A percentile compares a stretch with the other conserved stretches of the same genome.
Evolutionary conservation across 805 yeast genomes (phyloP).

Genomic region (Kazachstania viticola): DNA sequence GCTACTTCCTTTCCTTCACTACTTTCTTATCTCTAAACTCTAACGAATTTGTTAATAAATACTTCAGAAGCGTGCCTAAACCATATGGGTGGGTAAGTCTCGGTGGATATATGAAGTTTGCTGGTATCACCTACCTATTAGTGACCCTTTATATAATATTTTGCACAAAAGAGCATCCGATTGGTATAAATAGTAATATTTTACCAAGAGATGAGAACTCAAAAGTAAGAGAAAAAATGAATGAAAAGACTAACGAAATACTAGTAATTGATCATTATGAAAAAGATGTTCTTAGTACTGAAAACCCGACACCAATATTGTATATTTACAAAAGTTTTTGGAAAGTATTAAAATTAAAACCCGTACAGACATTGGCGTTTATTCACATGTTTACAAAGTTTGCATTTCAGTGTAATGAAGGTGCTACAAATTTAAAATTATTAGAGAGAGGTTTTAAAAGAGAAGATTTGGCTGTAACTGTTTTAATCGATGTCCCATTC

Average conservation of each 20-base stretch:
- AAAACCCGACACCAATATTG: conserved; percentile 28
- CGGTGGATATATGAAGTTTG: conserved; percentile 62
- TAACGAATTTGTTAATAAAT: conserved; percentile 83
- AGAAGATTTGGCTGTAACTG: conserved; percentile 89
- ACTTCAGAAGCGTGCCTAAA: conserved; percentile 49
- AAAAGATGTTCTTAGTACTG: conserved; percentile 20
- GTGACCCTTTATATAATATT: conserved; percentile 53
- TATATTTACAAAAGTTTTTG: conserved; percentile 57
- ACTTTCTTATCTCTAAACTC: conserved; percentile 85
- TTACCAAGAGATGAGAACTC: conserved; percentile 2
- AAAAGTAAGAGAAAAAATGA: conserved; percentile 1
- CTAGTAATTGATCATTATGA: conserved; percentile 15
- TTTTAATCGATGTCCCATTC: conserved; percentile 88
- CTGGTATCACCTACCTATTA: conserved; percentile 62
- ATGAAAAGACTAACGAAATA: conserved; percentile 9
- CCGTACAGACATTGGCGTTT: conserved; percentile 61
- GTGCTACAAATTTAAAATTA: conserved; percentile 84
- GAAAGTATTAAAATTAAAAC: conserved; percentile 53
- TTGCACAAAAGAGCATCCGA: conserved; percentile 64
- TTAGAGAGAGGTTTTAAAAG: conserved; percentile 85
- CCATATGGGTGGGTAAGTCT: conserved; percentile 59
- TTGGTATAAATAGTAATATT: conserved; percentile 24
- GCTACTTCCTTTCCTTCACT: conserved; percentile 85
- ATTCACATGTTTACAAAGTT: conserved; percentile 74
- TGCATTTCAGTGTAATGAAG: conserved; percentile 93